A percentile compares a stretch with the other conserved stretches of the same genome.
Conservation (phyloP, 495 filamentous ascomycete species). For the Cercophora newfieldiana region DNA sequence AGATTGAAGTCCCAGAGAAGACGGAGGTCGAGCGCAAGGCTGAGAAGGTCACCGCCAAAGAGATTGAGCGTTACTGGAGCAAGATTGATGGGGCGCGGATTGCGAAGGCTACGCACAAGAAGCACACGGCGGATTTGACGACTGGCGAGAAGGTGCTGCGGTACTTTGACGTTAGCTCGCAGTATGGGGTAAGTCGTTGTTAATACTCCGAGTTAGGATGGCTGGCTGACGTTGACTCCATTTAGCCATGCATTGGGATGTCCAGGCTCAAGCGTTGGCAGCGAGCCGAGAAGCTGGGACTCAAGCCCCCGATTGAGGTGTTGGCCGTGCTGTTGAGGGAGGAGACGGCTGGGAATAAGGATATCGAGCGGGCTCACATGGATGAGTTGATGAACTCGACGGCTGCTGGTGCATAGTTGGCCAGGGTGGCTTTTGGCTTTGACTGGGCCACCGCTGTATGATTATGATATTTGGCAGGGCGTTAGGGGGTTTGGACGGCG, state of each 20-base stretch:
- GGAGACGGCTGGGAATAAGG: slow-evolving; percentile 51
- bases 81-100: slow-evolving; percentile 59
- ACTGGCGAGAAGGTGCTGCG: slow-evolving; percentile 81
- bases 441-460: not conserved
- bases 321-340: slow-evolving; percentile 78
- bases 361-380: slow-evolving; percentile 67
- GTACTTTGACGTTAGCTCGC: slow-evolving; percentile 82
- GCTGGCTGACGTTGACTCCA: slow-evolving; percentile 16
- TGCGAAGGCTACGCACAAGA: slow-evolving; percentile 64
- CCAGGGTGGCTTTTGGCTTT: not conserved
- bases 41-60: slow-evolving; percentile 57
- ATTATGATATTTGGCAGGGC: not conserved
- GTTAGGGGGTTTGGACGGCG: slow-evolving; percentile 4
- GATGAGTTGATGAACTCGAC: slow-evolving; percentile 71
- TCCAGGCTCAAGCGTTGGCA: slow-evolving; percentile 81
- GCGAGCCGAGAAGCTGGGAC: slow-evolving; percentile 71
- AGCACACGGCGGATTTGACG: slow-evolving; percentile 53
- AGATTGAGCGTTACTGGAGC: slow-evolving; percentile 73
- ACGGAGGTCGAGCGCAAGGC: slow-evolving; percentile 57
- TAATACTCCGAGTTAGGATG: not conserved
- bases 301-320: slow-evolving; percentile 91
- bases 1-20: slow-evolving; percentile 29
- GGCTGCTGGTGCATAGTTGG: slow-evolving; percentile 32
- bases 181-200: slow-evolving; percentile 76
- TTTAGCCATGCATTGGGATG: slow-evolving; percentile 85